Evolutionary conservation across 202 grass and related monocot species (phyloP).

Genomic region (Zizania palustris): DNA sequence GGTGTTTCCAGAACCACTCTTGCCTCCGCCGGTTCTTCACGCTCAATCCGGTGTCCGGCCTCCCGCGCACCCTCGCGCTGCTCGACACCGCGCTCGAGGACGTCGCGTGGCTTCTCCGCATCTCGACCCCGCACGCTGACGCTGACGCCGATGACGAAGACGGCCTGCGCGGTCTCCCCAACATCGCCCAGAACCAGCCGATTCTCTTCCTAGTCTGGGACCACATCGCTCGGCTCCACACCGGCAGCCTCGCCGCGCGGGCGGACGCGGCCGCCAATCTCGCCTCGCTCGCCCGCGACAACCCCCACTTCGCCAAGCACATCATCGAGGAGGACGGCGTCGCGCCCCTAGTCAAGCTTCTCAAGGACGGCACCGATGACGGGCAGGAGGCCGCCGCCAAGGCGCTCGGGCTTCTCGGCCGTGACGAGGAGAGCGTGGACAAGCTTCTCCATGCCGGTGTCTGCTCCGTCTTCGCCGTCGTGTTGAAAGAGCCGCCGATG

Average conservation of each 20-base stretch:
- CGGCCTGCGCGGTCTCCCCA: slow-evolving; percentile 61
- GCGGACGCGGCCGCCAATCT: slow-evolving; percentile 61
- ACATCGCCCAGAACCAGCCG: slow-evolving; percentile 80
- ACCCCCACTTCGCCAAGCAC: slow-evolving; percentile 62
- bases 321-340: slow-evolving; percentile 90
- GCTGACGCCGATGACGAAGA: slow-evolving; percentile 43
- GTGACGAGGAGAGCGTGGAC: slow-evolving; percentile 54
- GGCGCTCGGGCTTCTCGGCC: slow-evolving; percentile 64
- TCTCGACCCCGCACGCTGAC: slow-evolving; percentile 56
- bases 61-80: slow-evolving; percentile 57
- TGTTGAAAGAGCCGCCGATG: slow-evolving; percentile 70
- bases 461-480: slow-evolving; percentile 60
- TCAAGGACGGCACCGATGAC: slow-evolving; percentile 76
- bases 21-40: slow-evolving; percentile 72
- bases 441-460: slow-evolving; percentile 55
- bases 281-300: slow-evolving; percentile 65
- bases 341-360: slow-evolving; percentile 61
- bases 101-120: slow-evolving; percentile 79
- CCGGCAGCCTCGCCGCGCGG: slow-evolving; percentile 55
- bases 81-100: slow-evolving; percentile 80
- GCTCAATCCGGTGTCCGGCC: slow-evolving; percentile 43
- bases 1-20: slow-evolving; percentile 71
- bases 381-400: slow-evolving; percentile 64
- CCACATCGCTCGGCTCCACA: slow-evolving; percentile 73
- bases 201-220: slow-evolving; percentile 77